phyloP scores from a whole-genome alignment of 2,329 filamentous ascomycete species.

The Fusarium irregulare region DNA sequence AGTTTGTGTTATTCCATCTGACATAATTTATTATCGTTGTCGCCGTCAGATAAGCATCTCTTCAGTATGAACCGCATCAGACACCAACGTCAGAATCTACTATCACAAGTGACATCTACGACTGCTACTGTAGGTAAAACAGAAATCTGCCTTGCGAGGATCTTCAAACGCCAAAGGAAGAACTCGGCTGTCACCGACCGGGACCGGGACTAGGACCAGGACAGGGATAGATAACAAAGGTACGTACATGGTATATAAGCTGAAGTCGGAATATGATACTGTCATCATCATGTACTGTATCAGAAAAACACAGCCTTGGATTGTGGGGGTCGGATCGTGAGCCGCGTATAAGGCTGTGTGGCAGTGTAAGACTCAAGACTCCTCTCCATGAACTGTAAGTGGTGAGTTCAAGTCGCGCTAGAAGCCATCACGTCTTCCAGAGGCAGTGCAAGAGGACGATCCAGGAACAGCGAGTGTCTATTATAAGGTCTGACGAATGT shows the following conservation, averaged over 20 bases:
- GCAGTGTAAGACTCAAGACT: slow-evolving; percentile 33
- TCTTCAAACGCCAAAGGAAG: slow-evolving; percentile 22
- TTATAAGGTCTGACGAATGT: slow-evolving; percentile 24
- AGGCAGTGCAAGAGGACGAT: slow-evolving; percentile 35
- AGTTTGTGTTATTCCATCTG: background rate
- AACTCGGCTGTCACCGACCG: slow-evolving; percentile 18
- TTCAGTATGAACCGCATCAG: slow-evolving; percentile 19
- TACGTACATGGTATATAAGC: background rate
- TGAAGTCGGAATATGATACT: background rate
- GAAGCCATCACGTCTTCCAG: slow-evolving; percentile 29
- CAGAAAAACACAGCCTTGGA: slow-evolving; percentile 37
- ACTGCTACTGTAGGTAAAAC: background rate
- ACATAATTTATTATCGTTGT: background rate
- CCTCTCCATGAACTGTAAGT: background rate
- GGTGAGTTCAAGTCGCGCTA: slow-evolving; percentile 3
- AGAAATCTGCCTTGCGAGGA: slow-evolving; percentile 36
- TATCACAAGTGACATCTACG: background rate
- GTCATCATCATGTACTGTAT: slow-evolving; percentile 4
- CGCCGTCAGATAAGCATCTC: slow-evolving; percentile 25
- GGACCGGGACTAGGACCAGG: background rate
- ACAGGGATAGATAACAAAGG: background rate
- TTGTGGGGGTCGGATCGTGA: slow-evolving; percentile 42
- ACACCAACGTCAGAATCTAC: background rate
- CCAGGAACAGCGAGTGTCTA: slow-evolving; percentile 30
- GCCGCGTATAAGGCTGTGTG: slow-evolving; percentile 46